A percentile compares a stretch with the other conserved stretches of the same genome.
Evolutionary conservation across 345 rosid species (phyloP).

Genomic region (Bruguiera gymnorhiza): DNA sequence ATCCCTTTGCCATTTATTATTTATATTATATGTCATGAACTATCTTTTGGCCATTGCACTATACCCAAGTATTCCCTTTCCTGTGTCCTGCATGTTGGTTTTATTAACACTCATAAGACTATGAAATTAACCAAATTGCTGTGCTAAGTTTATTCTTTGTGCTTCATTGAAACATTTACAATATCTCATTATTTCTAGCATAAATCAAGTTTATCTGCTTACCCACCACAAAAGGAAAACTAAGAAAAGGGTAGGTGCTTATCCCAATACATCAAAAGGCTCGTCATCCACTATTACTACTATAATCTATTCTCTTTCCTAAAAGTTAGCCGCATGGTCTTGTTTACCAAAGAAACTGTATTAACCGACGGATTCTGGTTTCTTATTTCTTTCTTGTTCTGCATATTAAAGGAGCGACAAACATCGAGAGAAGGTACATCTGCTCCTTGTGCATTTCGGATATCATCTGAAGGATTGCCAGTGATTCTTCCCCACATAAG

Average conservation of each 20-base stretch:
- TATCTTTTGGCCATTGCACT: neutral
- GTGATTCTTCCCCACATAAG: constrained; percentile 83
- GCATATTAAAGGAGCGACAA: constrained; percentile 63
- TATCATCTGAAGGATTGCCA: constrained; percentile 93
- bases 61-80: neutral
- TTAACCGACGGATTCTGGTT: neutral
- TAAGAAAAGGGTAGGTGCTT: no score
- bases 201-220: no score
- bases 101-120: neutral
- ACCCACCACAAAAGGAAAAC: no score
- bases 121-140: neutral
- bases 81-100: neutral
- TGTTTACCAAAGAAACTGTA: neutral
- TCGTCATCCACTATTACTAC: no score
- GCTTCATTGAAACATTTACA: neutral
- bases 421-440: constrained; percentile 73
- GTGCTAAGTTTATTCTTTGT: neutral
- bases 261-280: no score
- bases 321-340: neutral
- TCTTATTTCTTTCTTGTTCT: neutral
- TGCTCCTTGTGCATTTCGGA: constrained; percentile 74
- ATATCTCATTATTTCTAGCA: neutral
- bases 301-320: no score
- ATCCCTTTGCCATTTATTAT: neutral
- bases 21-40: neutral